Percentiles rank a stretch among this genome's conserved stretches.
These are phyloP conservation scores for Vanilla planifolia DNA, from an alignment of 106 monocot species.

Conservation along the genomic window DNA sequence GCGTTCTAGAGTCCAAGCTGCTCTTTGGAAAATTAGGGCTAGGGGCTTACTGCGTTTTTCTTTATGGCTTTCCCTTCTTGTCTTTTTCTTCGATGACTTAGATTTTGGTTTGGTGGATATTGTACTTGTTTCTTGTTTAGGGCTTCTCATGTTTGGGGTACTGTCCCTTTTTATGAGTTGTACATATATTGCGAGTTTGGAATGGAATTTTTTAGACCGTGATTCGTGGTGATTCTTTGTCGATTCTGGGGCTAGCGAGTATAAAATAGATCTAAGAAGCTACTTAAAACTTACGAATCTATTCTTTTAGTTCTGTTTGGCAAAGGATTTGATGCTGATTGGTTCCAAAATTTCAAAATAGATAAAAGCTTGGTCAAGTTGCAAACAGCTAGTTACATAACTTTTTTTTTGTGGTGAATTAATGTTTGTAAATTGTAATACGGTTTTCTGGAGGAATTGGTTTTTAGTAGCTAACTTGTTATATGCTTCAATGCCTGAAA, in stretches of 20 bases:
- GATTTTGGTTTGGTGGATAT: not conserved
- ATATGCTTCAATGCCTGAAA: too few species aligned
- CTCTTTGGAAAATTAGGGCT: not conserved
- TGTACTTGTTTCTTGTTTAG: not conserved
- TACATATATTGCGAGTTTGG: not conserved
- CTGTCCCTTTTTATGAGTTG: too few species aligned
- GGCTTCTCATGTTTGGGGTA: conserved; percentile 2
- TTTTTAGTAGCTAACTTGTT: too few species aligned
- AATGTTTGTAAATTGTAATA: too few species aligned
- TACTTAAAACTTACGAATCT: not conserved
- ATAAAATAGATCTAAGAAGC: not conserved
- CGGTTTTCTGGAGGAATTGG: too few species aligned
- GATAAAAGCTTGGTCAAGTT: too few species aligned
- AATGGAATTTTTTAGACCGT: not conserved
- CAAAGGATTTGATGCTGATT: too few species aligned
- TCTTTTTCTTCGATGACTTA: not conserved
- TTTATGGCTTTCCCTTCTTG: not conserved
- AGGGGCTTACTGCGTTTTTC: not conserved
- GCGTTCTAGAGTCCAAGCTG: not conserved
- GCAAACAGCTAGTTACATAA: too few species aligned
- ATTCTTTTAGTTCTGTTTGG: not conserved
- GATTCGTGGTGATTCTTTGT: not conserved
- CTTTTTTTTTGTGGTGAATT: too few species aligned
- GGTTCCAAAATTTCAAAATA: too few species aligned
- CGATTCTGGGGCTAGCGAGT: not conserved